A percentile compares a stretch with the other conserved stretches of the same genome.
Evolutionary conservation across 805 yeast species (phyloP).

Genomic region (Candida ascalaphidarum): DNA sequence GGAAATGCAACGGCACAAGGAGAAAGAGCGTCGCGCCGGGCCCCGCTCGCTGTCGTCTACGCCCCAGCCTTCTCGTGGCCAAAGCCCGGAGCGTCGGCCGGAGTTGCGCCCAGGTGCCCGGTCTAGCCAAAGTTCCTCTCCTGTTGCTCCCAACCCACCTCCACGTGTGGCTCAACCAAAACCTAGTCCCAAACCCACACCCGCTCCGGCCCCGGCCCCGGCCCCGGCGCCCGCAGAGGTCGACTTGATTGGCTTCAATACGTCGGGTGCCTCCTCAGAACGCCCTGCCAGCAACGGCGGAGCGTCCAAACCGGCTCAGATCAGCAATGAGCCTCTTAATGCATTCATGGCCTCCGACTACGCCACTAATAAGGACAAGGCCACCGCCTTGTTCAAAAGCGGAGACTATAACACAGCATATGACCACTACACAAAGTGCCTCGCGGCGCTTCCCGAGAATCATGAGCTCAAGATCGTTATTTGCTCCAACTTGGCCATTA

Average conservation of each 20-base stretch:
- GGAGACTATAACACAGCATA: slow-evolving; percentile 77
- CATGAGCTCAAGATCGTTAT: slow-evolving; percentile 65
- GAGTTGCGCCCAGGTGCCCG: neutral
- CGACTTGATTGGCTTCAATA: slow-evolving; percentile 23
- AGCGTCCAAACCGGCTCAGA: slow-evolving; percentile 2
- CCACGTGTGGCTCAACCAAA: neutral
- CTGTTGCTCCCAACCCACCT: neutral
- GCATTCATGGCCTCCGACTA: slow-evolving; percentile 34
- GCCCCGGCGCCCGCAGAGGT: slow-evolving; percentile 11
- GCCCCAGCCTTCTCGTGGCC: neutral
- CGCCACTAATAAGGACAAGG: slow-evolving; percentile 45
- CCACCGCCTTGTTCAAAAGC: slow-evolving; percentile 55
- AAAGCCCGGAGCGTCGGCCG: neutral
- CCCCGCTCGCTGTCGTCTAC: neutral
- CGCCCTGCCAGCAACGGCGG: neutral
- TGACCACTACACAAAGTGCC: slow-evolving; percentile 45
- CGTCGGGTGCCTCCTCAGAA: slow-evolving; percentile 8
- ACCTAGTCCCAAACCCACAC: slow-evolving; percentile 1
- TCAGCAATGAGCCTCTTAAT: slow-evolving; percentile 17
- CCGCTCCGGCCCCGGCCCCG: slow-evolving; percentile 5
- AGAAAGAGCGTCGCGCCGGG: slow-evolving; percentile 16
- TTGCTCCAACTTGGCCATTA: slow-evolving; percentile 64
- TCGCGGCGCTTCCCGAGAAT: slow-evolving; percentile 43
- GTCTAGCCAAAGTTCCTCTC: slow-evolving; percentile 1
- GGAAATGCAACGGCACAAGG: slow-evolving; percentile 26